Conservation (phyloP, 139 green algal genomes). For the Asterochloris sp. region DNA sequence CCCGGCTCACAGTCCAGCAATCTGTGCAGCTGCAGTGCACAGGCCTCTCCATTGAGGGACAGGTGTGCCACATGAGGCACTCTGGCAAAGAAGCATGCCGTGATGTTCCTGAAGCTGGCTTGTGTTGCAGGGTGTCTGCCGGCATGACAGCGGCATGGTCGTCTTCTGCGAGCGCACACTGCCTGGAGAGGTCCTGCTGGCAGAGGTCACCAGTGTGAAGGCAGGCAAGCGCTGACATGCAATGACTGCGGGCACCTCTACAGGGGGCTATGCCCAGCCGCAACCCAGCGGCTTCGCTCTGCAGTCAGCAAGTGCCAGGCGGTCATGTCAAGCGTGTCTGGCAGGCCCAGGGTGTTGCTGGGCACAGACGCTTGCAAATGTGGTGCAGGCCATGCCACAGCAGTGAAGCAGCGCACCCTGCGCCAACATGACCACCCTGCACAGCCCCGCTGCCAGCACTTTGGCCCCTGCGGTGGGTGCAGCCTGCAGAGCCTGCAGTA, state of each 20-base stretch:
- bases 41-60: too few relatives aligned
- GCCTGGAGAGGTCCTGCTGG: conserved; percentile 65
- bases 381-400: conserved; percentile 36
- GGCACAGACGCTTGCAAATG: not conserved
- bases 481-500: conserved; percentile 77
- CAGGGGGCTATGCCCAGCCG: conserved; percentile 17
- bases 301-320: not conserved
- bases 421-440: conserved; percentile 31
- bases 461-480: conserved; percentile 77
- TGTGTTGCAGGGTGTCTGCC: conserved; percentile 56
- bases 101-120: too few relatives aligned
- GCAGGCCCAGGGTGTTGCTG: not conserved
- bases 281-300: not conserved
- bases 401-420: conserved; percentile 52
- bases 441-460: conserved; percentile 60
- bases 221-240: conserved; percentile 5
- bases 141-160: conserved; percentile 46
- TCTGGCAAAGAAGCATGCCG: too few relatives aligned
- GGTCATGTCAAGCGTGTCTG: not conserved
- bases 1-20: too few relatives aligned
- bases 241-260: not conserved
- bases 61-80: too few relatives aligned
- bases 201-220: conserved; percentile 35
- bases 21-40: too few relatives aligned
- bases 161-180: conserved; percentile 66